Base-by-base conservation (phyloP, 495 filamentous ascomycete genomes). In the Aspergillus heteromorphus region DNA sequence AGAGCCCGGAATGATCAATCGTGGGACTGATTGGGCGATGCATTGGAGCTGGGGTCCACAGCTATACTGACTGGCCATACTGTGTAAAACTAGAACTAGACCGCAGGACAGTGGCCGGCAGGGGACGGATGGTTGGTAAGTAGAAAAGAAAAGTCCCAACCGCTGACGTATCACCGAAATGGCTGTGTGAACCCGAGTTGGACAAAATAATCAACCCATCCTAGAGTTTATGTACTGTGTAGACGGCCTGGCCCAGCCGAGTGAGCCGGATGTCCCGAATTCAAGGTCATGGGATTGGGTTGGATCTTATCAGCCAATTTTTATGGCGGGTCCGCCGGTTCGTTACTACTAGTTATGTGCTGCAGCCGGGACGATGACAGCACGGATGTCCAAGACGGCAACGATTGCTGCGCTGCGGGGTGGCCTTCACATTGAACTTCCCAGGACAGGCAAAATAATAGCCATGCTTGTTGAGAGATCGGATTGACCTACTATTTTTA, bases 391-490 rank as follows among this genome's bases (percentile, higher is more conserved):
- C 43, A 47, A 47, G 20, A 29, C 16, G 43, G 43, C n/a, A 47
- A 47, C 25, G 43, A 47, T 47, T 47, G 43, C 43, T 47, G 42
- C 16, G 19, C 40, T 45, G 43, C 43, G 43, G 43, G 43, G 43
- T 25, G 21, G n/a, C 20, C 42, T 6, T 20, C 20, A 43, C 13
- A 19, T 14, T 29, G 14, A 16, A 2, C 20, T 13, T 38, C 42
- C 21, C 41, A 10, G 21, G 16, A 43, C n/a, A n/a, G n/a, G 20
- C 18, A 47, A n/a, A 8, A 17, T 14, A 29, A 29, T 21, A 38
- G 34, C 34, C 34, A 38, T 38, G n/a, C n/a, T n/a, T n/a, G 34
- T 38, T 4, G 34, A 13, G 8, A 14, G n/a, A 13, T 38, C 34
- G 13, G 5, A 13, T 38, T 13, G 5, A 14, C 5, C 34, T 13